Base-by-base conservation (phyloP, 495 filamentous ascomycete species). In the Trypethelium eluteriae region DNA sequence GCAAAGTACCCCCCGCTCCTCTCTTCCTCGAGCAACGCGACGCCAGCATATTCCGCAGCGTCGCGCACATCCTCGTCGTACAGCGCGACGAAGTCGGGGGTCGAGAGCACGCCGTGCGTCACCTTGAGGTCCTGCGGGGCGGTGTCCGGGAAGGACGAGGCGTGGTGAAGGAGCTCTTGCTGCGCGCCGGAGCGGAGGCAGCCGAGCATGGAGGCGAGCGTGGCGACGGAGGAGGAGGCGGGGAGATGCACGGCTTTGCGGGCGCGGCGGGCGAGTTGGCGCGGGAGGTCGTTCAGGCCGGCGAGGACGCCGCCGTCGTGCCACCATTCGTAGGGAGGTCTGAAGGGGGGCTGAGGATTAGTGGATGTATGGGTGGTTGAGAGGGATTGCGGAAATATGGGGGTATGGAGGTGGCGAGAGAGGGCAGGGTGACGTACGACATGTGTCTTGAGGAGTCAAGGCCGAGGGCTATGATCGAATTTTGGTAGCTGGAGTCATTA, bases 251-350 rank as follows among this genome's bases (percentile, higher is more conserved):
- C 10, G 12, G 49, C 49, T 53, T 53, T 53, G 49, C 49, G 49
- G 11, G 49, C 49, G 49, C 49, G 49, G 10, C 49, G 49, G 49
- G 49, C 49, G n/a, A 53, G 49, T 53, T 53, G 49, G 49, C 49
- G 11, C 12, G 49, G 49, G n/a, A 53, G 11, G 49, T 53, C 49
- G 11, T 53, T 14, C 10, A 25, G 5, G 49, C 49, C 49, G n/a
- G 5, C 11, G 49, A 53, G 49, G 49, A 53, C 49, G 49, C 49
- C 49, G 49, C 1, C 49, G 49, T 53, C 49, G 49, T 53, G 49
- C 2, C n/a, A 25, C 11, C 18, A 53, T 14, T 53, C 49, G 49
- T 53, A 53, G 11, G 49, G 49, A 18, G 49, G 49, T 5, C 49
- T 53, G 49, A 53, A 25, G 11, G 11, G 11, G 49, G 18, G n/a